Evolutionary conservation across 192 early-diverging fungal genomes (phyloP), one percentile per base, ranked within the genome.

Genomic region (Jimgerdemannia flammicorona): DNA sequence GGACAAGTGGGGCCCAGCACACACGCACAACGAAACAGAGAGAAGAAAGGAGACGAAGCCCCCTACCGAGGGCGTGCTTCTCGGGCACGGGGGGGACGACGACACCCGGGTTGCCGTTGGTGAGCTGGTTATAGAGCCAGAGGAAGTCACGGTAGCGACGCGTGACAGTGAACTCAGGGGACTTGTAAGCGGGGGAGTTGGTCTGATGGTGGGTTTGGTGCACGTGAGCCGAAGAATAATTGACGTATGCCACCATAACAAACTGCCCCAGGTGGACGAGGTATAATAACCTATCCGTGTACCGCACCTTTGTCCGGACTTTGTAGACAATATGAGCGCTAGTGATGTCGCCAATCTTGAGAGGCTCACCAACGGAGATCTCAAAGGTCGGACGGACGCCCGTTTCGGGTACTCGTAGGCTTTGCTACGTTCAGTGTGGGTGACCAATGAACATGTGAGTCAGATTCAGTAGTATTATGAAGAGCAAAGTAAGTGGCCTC

Each of bases 41-140:
- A 68, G 19, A 20, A 68, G 18, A 20, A 41, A 68, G 18, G 19
- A 40, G 19, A 64, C 69, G 75, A 29, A 29, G 29, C 29, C 29
- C n/a, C 29, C 29, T 78, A 91, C 94, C 95, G 68, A 97, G 74
- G 4, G 92, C 91, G 83, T 97, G 95, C 79, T 99, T 99, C 76
- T 95, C 97, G 9, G 97, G 96, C 3, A 99, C 87, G 29, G 96
- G 94, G 17, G 95, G 96, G 3, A 99, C 91, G 67, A 99, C 93
- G 4, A 96, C 88, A 8, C 97, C 97, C 2, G 95, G 94, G 74
- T 95, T 92, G 41, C 88, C 85, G 9, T 83, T 76, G 0, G 89
- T 87, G 39, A 99, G 86, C 79, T 95, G 93, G 71, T 92, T 90
- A 70, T 92, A 93, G 42, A 99, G 90, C 96, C 96, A 97, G 74